Evolutionary conservation across 176 grass and related monocot genomes (phyloP), one percentile per base, ranked within the genome.

Genomic region (Carex kokanica): DNA sequence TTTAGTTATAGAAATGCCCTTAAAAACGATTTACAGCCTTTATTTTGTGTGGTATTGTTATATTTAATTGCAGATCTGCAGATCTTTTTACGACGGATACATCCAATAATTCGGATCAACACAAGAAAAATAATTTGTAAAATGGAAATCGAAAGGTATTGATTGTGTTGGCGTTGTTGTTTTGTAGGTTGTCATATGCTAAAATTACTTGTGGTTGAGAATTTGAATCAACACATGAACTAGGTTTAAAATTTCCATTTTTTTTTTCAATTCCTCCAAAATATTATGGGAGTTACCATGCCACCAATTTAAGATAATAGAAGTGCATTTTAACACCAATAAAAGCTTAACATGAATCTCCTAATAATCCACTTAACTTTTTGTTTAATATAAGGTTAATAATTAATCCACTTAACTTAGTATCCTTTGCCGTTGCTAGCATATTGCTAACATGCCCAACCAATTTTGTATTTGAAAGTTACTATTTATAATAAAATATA

Each of bases 171-270:
- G 0, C 13, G 7, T 21, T 63, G 16, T 63, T 41, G 23, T 63
- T 38, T 60, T 80, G 29, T 80, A 36, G 24, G 78, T 63, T 81
- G 57, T 64, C 69, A 61, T 81, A 45, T 81, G 55, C 56, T 81
- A 63, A 63, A 81, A 21, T 23, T 81, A 81, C 15, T 36, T 62
- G 58, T 43, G n/a, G 52, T 31, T 51, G 51, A 74, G 43, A 73
- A 49, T 69, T 17, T 0, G 16, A 8, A 38, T 69, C 8, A 43
- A 41, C 36, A 40, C 7, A 43, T 70, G 17, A 69, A n/a, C 6
- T 68, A 25, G 21, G 23, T 27, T 62, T 62, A 36, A 36, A 43
- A 43, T 38, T 38, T 4, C 36, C 4, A 38, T 38, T 38, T 38
- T 27, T n/a, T n/a, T 27, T 27, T 63, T 60, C 2, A 27, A 27